These are phyloP conservation scores for Paradendryphiella salina DNA, from an alignment of 2,329 filamentous ascomycete genomes.

Conservation along the genomic window DNA sequence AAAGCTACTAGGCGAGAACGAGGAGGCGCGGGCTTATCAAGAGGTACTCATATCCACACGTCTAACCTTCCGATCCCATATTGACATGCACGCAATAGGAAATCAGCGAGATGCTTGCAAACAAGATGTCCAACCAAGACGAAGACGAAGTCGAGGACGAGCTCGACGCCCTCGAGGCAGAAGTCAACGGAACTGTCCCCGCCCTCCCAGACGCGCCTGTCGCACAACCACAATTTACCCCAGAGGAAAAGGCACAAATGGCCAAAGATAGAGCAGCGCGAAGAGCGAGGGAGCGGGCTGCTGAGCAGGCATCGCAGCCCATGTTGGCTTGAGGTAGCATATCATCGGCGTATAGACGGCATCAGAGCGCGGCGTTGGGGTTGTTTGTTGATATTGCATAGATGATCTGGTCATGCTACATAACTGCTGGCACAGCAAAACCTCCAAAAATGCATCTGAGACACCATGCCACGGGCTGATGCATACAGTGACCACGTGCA, in stretches of 20 bases:
- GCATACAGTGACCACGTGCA: slow-evolving; percentile 26
- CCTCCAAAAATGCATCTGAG: not conserved
- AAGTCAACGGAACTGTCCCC: slow-evolving; percentile 52
- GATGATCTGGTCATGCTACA: not conserved
- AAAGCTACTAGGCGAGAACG: slow-evolving; percentile 90
- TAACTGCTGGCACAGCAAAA: slow-evolving; percentile 3
- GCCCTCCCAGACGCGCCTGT: slow-evolving; percentile 49
- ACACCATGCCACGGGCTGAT: not conserved
- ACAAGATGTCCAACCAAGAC: slow-evolving; percentile 87
- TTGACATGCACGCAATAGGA: slow-evolving; percentile 61
- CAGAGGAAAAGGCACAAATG: slow-evolving; percentile 34
- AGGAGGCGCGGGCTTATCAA: slow-evolving; percentile 90
- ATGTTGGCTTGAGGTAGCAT: slow-evolving; percentile 41
- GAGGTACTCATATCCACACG: slow-evolving; percentile 58
- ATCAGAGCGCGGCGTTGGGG: slow-evolving; percentile 45
- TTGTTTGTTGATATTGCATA: slow-evolving; percentile 12
- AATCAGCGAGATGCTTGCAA: slow-evolving; percentile 86
- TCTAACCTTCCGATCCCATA: not conserved
- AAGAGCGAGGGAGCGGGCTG: slow-evolving; percentile 39
- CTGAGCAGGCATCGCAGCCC: slow-evolving; percentile 41
- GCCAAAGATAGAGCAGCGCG: slow-evolving; percentile 40
- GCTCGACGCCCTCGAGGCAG: slow-evolving; percentile 75
- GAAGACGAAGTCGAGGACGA: slow-evolving; percentile 98
- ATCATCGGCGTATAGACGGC: slow-evolving; percentile 19
- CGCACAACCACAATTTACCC: slow-evolving; percentile 36